Evolutionary conservation across 768 basidiomycete genomes (phyloP), one percentile per base, ranked within the genome.

Genomic region (Boletales sp.): DNA sequence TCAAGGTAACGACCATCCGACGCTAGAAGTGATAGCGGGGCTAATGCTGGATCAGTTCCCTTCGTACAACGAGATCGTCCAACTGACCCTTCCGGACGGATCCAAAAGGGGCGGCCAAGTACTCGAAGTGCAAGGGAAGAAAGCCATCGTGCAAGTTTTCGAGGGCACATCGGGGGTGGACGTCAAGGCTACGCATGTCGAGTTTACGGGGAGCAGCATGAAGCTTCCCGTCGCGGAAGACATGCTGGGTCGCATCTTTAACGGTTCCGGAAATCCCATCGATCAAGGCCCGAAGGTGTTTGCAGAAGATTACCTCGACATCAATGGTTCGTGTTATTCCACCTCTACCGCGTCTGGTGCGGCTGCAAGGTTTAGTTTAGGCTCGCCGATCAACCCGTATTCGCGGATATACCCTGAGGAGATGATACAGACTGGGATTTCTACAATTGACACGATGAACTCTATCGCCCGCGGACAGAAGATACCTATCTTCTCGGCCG

Each of bases 351-450:
- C 48, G 18, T 43, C 50, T 21, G 43, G 31, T 24, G 38, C 35
- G 19, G 27, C 51, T 56, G 53, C 54, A 63, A 51, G 48, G 56
- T 55, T 55, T 45, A 37, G 46, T 57, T 39, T 56, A 95, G 94
- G 94, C 53, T 95, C 93, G 5, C 97, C 97, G 39, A 99, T 98
- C 74, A 99, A 95, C 69, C 93, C 93, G 18, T 95, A 86, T 70
- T 91, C 90, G 54, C 94, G 97, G 68, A 98, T 97, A 74, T 98
- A 99, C 75, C 97, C 97, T 52, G 97, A 98, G 72, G 97, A 99
- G 74, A 99, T 99, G 97, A 98, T 99, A 56, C 97, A 99, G 72
- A 99, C 97, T 32, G 97, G 97, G 72, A 98, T 98, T 64, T 99
- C 97, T 39, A 99, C 97, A 21, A 94, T 95, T 65, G 93, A 95